Base-by-base conservation (phyloP, 148 eudicot species). In the Diospyros kaki region DNA sequence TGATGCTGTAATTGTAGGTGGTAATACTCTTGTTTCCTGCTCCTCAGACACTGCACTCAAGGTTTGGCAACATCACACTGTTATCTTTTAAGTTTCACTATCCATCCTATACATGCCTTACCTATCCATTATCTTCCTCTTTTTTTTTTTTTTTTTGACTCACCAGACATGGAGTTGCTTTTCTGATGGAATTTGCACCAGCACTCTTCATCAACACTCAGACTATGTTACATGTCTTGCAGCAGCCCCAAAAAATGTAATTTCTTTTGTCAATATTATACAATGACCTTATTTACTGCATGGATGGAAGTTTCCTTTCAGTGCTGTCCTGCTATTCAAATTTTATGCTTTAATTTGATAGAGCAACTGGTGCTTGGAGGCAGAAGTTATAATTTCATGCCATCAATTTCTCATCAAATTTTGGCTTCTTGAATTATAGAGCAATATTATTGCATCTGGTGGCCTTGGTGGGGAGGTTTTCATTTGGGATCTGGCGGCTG, bases 401-500 rank as follows among this genome's bases (percentile, higher is more conserved):
- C 58, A 6, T 55, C 69, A 66, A 48, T 74, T 81, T 67, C 76
- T 84, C 68, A 76, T 71, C 40, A 59, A 78, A 48, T 53, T 70
- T 40, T 78, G 72, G 75, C 60, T 15, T 82, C 63, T 75, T 88
- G 76, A 65, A 79, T 83, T 79, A 78, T 82, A 95, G 98, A 83
- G 87, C 77, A 92, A 90, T 73, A 48, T 88, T 79, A 83, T 92
- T 82, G 96, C 97, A 62, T 95, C 98, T 66, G 98, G 91, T 80
- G 98, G 98, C 67, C 98, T 95, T 62, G 98, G 98, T 80, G 97
- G 98, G 51, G 98, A 95, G 89, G 97, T 95, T 58, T 95, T 95
- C 72, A 85, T 95, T 71, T 95, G 98, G 98, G 97, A 95, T 83
- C 78, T 95, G 76, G 98, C 92, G 85, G 97, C 98, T 82, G 96